phyloP scores from a whole-genome alignment of 2,329 filamentous ascomycete genomes.

The Fusarium palustre region DNA sequence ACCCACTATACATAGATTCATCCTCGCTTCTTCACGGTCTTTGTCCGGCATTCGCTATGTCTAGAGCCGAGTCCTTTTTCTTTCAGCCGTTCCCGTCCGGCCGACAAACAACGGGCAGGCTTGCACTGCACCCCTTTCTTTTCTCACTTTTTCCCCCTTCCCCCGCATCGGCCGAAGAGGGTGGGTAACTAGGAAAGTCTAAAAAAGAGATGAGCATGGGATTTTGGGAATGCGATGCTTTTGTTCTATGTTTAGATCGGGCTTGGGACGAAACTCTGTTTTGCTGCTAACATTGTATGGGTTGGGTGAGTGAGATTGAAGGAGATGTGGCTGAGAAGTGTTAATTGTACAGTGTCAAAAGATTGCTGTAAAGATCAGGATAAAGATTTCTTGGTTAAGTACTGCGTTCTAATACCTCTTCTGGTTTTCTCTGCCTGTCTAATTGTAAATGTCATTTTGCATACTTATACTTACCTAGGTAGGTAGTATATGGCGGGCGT shows the following conservation, averaged over 20 bases:
- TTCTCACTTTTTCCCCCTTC: neutral
- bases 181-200: slow-evolving; percentile 31
- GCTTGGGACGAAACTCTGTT: neutral
- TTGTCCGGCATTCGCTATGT: slow-evolving; percentile 33
- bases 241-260: slow-evolving; percentile 20
- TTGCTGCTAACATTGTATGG: neutral
- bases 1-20: neutral
- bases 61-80: slow-evolving; percentile 14
- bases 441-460: too few species aligned
- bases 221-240: slow-evolving; percentile 26
- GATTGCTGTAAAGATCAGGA: neutral
- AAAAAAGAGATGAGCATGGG: slow-evolving; percentile 22
- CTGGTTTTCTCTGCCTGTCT: neutral
- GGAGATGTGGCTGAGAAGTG: neutral
- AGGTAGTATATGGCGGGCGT: too few species aligned
- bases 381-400: neutral
- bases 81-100: slow-evolving; percentile 27
- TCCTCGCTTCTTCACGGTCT: slow-evolving; percentile 15
- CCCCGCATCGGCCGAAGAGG: slow-evolving; percentile 18
- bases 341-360: neutral
- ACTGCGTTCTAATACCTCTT: too few species aligned
- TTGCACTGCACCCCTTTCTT: neutral
- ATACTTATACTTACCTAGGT: neutral
- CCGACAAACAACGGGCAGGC: neutral
- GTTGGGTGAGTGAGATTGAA: neutral